A percentile compares a stretch with the other conserved stretches of the same genome.
phyloP scores from a whole-genome alignment of 768 basidiomycete species.

The Kwoniella mangroviensis region DNA sequence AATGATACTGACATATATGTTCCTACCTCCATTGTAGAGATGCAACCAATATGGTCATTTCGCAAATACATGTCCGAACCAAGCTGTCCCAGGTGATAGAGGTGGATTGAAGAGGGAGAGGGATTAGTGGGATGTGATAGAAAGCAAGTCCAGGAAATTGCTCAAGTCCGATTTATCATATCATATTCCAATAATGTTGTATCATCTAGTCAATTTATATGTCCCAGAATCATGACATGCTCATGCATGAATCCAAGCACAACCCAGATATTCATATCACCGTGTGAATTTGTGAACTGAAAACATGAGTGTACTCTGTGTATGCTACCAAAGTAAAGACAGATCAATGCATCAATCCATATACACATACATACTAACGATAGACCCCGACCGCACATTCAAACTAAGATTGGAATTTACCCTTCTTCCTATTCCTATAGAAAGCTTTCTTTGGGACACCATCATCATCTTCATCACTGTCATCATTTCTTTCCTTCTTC shows the following conservation, averaged over 20 bases:
- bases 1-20: background rate
- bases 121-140: background rate
- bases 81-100: slow-evolving; percentile 87
- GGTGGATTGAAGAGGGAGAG: slow-evolving; percentile 65
- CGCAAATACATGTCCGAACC: slow-evolving; percentile 88
- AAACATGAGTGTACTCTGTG: no score
- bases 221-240: no score
- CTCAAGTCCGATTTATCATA: no score
- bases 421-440: slow-evolving; percentile 49
- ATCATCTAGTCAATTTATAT: no score
- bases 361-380: background rate
- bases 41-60: slow-evolving; percentile 94
- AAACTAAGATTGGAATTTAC: slow-evolving; percentile 3
- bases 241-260: no score
- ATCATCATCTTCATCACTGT: slow-evolving; percentile 33
- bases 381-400: no score
- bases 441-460: slow-evolving; percentile 51
- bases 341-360: background rate
- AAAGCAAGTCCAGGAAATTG: no score
- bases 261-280: no score
- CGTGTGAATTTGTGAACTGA: no score
- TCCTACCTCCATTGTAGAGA: slow-evolving; percentile 57
- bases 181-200: no score
- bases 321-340: no score
- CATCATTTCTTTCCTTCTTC: slow-evolving; percentile 29